phyloP scores from a whole-genome alignment of 1,284 basidiomycete genomes.

The Papiliotrema nemorosa region DNA sequence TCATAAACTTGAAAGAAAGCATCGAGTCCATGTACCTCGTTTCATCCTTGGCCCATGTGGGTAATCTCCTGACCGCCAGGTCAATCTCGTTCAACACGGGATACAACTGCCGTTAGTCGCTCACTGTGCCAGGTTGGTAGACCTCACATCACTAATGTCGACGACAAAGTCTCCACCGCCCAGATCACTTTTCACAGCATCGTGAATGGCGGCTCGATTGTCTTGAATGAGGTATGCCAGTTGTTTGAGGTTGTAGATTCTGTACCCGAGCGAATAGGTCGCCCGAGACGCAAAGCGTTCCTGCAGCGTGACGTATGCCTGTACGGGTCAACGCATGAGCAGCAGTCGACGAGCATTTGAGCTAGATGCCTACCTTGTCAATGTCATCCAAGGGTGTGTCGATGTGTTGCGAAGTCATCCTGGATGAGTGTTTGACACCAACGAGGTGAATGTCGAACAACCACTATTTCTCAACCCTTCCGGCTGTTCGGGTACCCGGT shows the following conservation, averaged over 20 bases:
- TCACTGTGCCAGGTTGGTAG: not conserved
- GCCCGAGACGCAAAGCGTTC: conserved; percentile 56
- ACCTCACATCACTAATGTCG: conserved; percentile 32
- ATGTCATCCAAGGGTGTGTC: too few species aligned
- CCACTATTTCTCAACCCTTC: too few species aligned
- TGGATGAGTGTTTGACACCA: too few species aligned
- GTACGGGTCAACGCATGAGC: not conserved
- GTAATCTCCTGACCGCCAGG: conserved; percentile 63
- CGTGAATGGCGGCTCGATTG: conserved; percentile 55
- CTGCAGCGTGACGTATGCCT: conserved; percentile 50
- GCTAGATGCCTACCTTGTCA: too few species aligned
- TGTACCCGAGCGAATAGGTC: conserved; percentile 57
- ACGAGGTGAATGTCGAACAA: too few species aligned
- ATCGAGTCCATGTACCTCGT: conserved; percentile 55
- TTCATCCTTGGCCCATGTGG: conserved; percentile 71
- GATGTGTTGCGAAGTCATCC: too few species aligned
- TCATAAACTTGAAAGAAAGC: conserved; percentile 37
- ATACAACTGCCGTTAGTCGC: conserved; percentile 31
- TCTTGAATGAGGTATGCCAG: conserved; percentile 62
- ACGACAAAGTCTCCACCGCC: conserved; percentile 52
- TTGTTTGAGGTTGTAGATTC: conserved; percentile 62
- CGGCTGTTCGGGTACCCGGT: too few species aligned
- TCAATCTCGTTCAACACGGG: conserved; percentile 60
- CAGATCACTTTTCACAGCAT: conserved; percentile 57
- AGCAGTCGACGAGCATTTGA: too few species aligned